phyloP scores from a whole-genome alignment of 2,329 filamentous ascomycete genomes.

The Saccharata proteae region DNA sequence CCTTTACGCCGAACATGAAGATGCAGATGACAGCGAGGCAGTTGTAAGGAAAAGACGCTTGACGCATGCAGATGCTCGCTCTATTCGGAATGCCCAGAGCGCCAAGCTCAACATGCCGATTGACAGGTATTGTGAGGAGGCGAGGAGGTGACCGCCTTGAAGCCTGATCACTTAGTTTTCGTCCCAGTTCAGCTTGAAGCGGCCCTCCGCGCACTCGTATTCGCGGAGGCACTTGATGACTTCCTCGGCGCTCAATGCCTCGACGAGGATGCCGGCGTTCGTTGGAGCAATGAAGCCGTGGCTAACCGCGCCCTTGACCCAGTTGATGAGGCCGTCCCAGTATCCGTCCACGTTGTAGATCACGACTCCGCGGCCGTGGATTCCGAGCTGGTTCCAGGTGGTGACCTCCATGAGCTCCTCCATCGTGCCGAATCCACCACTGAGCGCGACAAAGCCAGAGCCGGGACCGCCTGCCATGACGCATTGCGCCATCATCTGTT shows the following conservation, averaged over 20 bases:
- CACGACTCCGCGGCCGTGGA: conserved; percentile 69
- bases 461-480: conserved; percentile 72
- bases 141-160: neutral
- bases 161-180: conserved; percentile 19
- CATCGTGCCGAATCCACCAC: conserved; percentile 85
- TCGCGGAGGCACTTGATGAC: conserved; percentile 58
- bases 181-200: conserved; percentile 75
- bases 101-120: too few species aligned
- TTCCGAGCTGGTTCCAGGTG: conserved; percentile 94
- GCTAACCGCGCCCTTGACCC: conserved; percentile 64
- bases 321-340: conserved; percentile 75
- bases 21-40: too few species aligned
- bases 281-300: conserved; percentile 63
- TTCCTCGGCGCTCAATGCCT: conserved; percentile 59
- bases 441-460: conserved; percentile 77
- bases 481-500: conserved; percentile 64
- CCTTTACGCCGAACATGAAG: too few species aligned
- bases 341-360: conserved; percentile 82
- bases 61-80: too few species aligned
- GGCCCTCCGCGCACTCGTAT: conserved; percentile 64
- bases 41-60: too few species aligned
- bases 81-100: too few species aligned
- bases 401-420: conserved; percentile 88
- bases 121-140: neutral
- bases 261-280: conserved; percentile 66